Evolutionary conservation across 2,329 filamentous ascomycete genomes (phyloP).

Genomic region (Colletotrichum truncatum): DNA sequence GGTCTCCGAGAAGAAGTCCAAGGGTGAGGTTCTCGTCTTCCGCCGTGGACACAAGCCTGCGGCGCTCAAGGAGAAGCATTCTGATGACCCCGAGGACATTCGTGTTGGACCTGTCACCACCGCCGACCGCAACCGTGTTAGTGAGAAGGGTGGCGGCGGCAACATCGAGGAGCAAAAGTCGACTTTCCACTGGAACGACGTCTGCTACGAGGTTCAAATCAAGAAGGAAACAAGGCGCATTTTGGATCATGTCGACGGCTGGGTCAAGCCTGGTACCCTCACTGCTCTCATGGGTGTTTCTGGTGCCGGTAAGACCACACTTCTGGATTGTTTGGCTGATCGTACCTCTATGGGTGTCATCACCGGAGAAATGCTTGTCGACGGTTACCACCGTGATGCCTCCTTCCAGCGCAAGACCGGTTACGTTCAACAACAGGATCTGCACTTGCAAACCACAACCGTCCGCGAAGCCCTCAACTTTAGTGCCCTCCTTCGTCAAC

Average conservation of each 20-base stretch:
- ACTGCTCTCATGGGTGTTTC: conserved; percentile 93
- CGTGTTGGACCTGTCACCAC: conserved; percentile 60
- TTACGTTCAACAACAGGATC: conserved; percentile 92
- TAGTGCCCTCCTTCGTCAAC: conserved; percentile 86
- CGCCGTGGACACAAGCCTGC: conserved; percentile 72
- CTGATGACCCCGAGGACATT: conserved; percentile 66
- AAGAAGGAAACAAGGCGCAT: conserved; percentile 80
- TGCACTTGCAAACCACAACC: conserved; percentile 85
- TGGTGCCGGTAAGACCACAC: conserved; percentile 93
- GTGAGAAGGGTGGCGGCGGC: conserved; percentile 49
- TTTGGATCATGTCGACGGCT: conserved; percentile 87
- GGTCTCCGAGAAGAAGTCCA: conserved; percentile 74
- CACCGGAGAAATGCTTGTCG: conserved; percentile 80
- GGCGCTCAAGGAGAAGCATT: conserved; percentile 68
- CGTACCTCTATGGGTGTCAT: conserved; percentile 91
- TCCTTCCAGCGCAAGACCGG: conserved; percentile 94
- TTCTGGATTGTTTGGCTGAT: conserved; percentile 86
- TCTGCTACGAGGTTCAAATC: conserved; percentile 82
- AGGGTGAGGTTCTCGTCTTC: conserved; percentile 81
- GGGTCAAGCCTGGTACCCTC: conserved; percentile 91
- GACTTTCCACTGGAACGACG: conserved; percentile 86
- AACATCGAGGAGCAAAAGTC: conserved; percentile 69
- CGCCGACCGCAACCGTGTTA: conserved; percentile 48
- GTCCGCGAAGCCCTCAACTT: conserved; percentile 91
- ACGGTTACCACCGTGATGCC: conserved; percentile 73